Evolutionary conservation across 1,284 basidiomycete genomes (phyloP).

Genomic region (Apiotrichum akiyoshidainum): DNA sequence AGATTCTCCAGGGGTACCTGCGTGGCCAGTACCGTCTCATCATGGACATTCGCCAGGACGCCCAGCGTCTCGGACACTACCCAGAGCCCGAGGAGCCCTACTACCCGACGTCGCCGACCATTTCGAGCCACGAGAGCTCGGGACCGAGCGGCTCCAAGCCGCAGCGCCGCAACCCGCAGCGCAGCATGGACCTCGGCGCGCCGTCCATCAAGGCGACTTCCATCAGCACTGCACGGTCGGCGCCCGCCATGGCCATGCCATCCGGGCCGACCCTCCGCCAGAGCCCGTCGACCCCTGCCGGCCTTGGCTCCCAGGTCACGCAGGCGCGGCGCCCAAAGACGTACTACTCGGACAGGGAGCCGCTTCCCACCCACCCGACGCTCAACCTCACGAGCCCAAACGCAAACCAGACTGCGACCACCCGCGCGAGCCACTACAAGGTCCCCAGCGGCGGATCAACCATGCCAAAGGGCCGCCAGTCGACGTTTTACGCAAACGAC

Average conservation of each 20-base stretch:
- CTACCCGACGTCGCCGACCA: conserved; percentile 21
- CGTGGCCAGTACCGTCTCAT: conserved; percentile 53
- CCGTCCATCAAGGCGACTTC: conserved; percentile 22
- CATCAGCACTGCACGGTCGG: conserved; percentile 21
- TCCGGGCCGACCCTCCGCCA: conserved; percentile 22
- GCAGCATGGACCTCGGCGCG: conserved; percentile 17
- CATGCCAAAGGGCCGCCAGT: conserved; percentile 17
- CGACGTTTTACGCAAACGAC: conserved; percentile 15
- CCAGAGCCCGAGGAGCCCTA: conserved; percentile 34
- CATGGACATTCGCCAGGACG: conserved; percentile 38
- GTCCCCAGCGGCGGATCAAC: conserved; percentile 11
- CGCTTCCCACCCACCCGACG: conserved; percentile 3
- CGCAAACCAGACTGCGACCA: not conserved
- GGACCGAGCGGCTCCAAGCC: conserved; percentile 3
- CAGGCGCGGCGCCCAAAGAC: conserved; percentile 33
- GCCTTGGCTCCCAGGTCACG: conserved; percentile 23
- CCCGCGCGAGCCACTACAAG: conserved; percentile 18
- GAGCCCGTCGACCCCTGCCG: conserved; percentile 44
- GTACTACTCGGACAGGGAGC: conserved; percentile 27
- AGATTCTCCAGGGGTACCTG: conserved; percentile 55
- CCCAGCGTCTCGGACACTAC: conserved; percentile 36
- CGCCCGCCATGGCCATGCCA: conserved; percentile 8
- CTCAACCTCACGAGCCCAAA: not conserved
- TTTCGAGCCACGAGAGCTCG: conserved; percentile 25
- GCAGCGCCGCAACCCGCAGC: not conserved